Percentiles rank a stretch among this genome's conserved stretches.
Evolutionary conservation across 2,329 filamentous ascomycete species (phyloP).

Genomic region (Tolypocladium tropicale): DNA sequence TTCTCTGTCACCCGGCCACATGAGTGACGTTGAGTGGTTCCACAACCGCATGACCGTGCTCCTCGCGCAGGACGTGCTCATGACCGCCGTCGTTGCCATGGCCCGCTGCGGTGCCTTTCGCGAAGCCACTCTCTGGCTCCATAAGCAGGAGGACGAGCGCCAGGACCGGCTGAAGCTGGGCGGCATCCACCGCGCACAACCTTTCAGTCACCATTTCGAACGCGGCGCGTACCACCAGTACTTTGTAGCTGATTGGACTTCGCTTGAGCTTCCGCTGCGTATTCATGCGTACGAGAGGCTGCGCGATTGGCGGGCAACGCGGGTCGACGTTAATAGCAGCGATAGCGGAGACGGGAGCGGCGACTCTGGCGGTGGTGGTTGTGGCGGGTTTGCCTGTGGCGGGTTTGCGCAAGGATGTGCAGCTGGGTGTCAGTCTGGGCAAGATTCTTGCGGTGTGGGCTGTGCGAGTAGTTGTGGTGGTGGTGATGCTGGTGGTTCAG

Average conservation of each 20-base stretch:
- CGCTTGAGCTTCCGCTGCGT: slow-evolving; percentile 7
- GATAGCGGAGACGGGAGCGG: neutral
- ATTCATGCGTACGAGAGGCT: slow-evolving; percentile 13
- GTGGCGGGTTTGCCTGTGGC: slow-evolving; percentile 8
- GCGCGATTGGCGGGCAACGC: slow-evolving; percentile 11
- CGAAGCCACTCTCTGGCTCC: slow-evolving; percentile 23
- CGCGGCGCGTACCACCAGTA: slow-evolving; percentile 17
- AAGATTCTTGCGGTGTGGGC: slow-evolving; percentile 11
- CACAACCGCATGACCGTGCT: slow-evolving; percentile 24
- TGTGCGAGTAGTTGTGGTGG: slow-evolving; percentile 9
- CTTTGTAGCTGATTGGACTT: slow-evolving; percentile 17
- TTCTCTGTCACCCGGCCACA: slow-evolving; percentile 6
- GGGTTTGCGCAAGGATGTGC: slow-evolving; percentile 8
- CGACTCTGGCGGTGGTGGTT: slow-evolving; percentile 7
- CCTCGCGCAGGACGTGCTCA: slow-evolving; percentile 18
- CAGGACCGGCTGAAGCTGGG: slow-evolving; percentile 25
- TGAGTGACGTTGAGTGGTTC: slow-evolving; percentile 19
- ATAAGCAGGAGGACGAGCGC: slow-evolving; percentile 10
- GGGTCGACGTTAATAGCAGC: slow-evolving; percentile 5
- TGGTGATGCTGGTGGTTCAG: slow-evolving; percentile 3
- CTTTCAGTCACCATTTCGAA: slow-evolving; percentile 28
- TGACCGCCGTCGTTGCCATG: slow-evolving; percentile 24
- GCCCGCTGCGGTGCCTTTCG: slow-evolving; percentile 15
- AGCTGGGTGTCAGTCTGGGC: slow-evolving; percentile 6
- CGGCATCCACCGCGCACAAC: slow-evolving; percentile 31